Percentiles rank a stretch among this genome's conserved stretches.
Conservation (phyloP, 768 basidiomycete species). For the Mrakia hoshinonis region DNA sequence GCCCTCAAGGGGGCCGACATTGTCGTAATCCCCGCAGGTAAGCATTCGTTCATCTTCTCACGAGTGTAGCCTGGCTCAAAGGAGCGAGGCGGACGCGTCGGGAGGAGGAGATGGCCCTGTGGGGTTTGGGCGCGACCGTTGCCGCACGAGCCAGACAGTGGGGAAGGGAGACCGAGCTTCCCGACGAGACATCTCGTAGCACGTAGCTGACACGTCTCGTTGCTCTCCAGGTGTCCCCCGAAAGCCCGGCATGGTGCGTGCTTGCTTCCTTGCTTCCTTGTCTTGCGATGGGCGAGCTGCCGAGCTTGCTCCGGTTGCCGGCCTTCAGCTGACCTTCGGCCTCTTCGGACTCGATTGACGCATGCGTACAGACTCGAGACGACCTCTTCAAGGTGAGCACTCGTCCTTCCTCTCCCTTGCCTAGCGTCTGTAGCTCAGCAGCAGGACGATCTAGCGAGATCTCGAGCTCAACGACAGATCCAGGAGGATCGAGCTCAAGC, state of each 20-base stretch:
- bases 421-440: not conserved
- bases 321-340: not conserved
- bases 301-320: not conserved
- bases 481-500: not conserved
- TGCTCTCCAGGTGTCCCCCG: conserved; percentile 58
- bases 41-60: no score
- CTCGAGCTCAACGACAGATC: not conserved
- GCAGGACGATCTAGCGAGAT: not conserved
- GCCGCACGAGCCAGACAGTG: not conserved
- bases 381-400: conserved; percentile 38
- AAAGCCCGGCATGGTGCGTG: conserved; percentile 55
- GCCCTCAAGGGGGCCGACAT: conserved; percentile 85
- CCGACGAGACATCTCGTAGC: no score
- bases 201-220: not conserved
- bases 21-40: conserved; percentile 91
- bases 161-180: not conserved
- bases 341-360: not conserved
- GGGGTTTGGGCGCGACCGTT: not conserved
- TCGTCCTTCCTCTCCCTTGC: not conserved
- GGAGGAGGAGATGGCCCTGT: not conserved
- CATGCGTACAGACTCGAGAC: conserved; percentile 35
- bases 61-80: no score
- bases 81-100: no score
- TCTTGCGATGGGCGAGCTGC: not conserved
- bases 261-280: conserved; percentile 10